Percentiles rank a stretch among this genome's conserved stretches.
These are phyloP conservation scores for Magnusiomyces clavatus DNA, from an alignment of 1,139 yeast species.

Conservation along the genomic window DNA sequence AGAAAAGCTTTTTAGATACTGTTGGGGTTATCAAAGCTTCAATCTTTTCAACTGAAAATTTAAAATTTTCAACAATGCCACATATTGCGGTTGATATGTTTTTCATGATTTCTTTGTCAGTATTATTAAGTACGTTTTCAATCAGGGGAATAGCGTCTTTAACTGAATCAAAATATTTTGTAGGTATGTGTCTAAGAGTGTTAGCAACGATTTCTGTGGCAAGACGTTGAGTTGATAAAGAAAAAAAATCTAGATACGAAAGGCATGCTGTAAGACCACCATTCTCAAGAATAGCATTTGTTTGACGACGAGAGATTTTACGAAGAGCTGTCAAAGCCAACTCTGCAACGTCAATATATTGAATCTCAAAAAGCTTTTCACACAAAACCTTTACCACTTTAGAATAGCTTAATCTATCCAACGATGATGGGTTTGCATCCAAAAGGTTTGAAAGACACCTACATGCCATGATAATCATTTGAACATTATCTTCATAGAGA, in stretches of 20 bases:
- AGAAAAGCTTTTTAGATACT: conserved; percentile 20
- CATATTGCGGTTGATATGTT: conserved; percentile 62
- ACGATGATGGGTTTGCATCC: conserved; percentile 66
- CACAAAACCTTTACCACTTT: conserved; percentile 64
- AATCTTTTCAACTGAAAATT: conserved; percentile 38
- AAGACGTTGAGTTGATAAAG: conserved; percentile 82
- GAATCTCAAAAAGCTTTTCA: conserved; percentile 61
- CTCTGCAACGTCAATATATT: conserved; percentile 85
- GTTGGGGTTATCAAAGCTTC: conserved; percentile 38
- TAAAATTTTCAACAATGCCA: conserved; percentile 50
- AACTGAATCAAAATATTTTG: conserved; percentile 41
- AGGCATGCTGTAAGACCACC: conserved; percentile 65
- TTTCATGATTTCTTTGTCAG: conserved; percentile 61
- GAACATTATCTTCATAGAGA: conserved; percentile 55
- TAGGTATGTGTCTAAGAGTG: conserved; percentile 49
- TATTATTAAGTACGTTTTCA: conserved; percentile 52
- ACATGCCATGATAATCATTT: conserved; percentile 75
- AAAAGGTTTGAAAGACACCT: conserved; percentile 76
- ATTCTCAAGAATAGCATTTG: conserved; percentile 32
- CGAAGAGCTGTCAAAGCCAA: conserved; percentile 61
- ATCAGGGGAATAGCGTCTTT: conserved; percentile 55
- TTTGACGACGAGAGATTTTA: conserved; percentile 32
- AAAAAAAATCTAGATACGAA: conserved; percentile 77
- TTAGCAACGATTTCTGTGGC: conserved; percentile 74
- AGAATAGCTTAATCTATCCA: conserved; percentile 55